These are phyloP conservation scores for Pythium aristosporum DNA, from an alignment of 352 stramenopile species.

Conservation along the genomic window DNA sequence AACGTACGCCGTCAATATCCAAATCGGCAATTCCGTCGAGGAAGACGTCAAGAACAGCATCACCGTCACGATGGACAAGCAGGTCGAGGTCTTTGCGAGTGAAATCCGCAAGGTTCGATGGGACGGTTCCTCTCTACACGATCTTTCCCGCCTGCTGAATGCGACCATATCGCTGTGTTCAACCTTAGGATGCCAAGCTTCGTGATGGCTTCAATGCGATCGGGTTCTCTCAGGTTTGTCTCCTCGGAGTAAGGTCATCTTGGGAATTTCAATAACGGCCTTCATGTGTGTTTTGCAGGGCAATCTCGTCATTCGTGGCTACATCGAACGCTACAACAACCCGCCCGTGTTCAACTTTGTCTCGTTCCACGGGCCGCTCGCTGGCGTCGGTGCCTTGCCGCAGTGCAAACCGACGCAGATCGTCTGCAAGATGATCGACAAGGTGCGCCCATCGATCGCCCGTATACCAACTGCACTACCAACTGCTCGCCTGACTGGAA, in stretches of 20 bases:
- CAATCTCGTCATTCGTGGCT: constrained; percentile 93
- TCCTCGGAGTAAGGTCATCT: not conserved
- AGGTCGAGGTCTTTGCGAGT: constrained; percentile 89
- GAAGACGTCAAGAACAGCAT: constrained; percentile 94
- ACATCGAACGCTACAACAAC: constrained; percentile 93
- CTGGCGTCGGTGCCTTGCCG: constrained; percentile 87
- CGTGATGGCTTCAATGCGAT: constrained; percentile 91
- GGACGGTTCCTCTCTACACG: not conserved
- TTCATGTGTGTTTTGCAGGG: constrained; percentile 38
- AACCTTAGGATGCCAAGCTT: constrained; percentile 75
- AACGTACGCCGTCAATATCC: constrained; percentile 87
- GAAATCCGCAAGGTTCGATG: constrained; percentile 57
- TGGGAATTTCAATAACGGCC: not conserved
- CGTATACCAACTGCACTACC: too few species aligned
- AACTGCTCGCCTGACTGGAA: too few species aligned
- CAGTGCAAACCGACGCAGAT: constrained; percentile 83
- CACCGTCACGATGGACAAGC: constrained; percentile 91
- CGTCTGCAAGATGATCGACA: constrained; percentile 85
- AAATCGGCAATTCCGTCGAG: constrained; percentile 76
- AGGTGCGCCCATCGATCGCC: constrained; percentile 28
- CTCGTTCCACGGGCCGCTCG: constrained; percentile 91
- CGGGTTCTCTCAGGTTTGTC: constrained; percentile 88
- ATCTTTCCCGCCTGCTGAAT: not conserved
- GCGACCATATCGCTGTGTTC: not conserved
- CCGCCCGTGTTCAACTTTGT: constrained; percentile 90